These are phyloP conservation scores for Pythium graminicola DNA, from an alignment of 352 stramenopile genomes.

Conservation along the genomic window DNA sequence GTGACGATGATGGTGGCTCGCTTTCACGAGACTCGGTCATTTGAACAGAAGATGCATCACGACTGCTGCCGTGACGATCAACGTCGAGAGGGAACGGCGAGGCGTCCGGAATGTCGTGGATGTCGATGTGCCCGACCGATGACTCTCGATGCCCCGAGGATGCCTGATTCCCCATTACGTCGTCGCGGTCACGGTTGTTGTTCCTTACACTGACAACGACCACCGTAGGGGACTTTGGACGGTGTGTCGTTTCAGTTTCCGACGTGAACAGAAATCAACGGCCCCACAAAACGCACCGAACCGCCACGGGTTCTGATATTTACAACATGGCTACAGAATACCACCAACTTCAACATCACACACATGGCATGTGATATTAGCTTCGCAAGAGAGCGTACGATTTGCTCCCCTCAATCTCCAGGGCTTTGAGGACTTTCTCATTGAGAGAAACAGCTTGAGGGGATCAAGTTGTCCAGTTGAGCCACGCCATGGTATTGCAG, in stretches of 20 bases:
- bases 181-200: too few relatives aligned
- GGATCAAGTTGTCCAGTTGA: too few relatives aligned
- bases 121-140: conserved; percentile 9
- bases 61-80: conserved; percentile 9
- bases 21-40: conserved; percentile 12
- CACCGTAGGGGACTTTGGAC: too few relatives aligned
- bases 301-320: too few relatives aligned
- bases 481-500: conserved; percentile 24
- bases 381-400: too few relatives aligned
- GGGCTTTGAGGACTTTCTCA: conserved; percentile 25
- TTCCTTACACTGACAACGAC: too few relatives aligned
- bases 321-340: too few relatives aligned
- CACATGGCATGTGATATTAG: too few relatives aligned
- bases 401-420: conserved; percentile 5
- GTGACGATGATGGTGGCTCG: conserved; percentile 4
- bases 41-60: not conserved
- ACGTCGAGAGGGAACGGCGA: not conserved
- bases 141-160: conserved; percentile 7
- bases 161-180: conserved; percentile 14
- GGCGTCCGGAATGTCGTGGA: conserved; percentile 5
- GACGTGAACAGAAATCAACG: too few relatives aligned
- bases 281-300: too few relatives aligned
- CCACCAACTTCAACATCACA: too few relatives aligned
- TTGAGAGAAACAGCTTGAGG: conserved; percentile 40
- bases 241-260: too few relatives aligned